Evolutionary conservation across 1,139 yeast genomes (phyloP), one percentile per base, ranked within the genome.

Genomic region (Geotrichum aggregatum): DNA sequence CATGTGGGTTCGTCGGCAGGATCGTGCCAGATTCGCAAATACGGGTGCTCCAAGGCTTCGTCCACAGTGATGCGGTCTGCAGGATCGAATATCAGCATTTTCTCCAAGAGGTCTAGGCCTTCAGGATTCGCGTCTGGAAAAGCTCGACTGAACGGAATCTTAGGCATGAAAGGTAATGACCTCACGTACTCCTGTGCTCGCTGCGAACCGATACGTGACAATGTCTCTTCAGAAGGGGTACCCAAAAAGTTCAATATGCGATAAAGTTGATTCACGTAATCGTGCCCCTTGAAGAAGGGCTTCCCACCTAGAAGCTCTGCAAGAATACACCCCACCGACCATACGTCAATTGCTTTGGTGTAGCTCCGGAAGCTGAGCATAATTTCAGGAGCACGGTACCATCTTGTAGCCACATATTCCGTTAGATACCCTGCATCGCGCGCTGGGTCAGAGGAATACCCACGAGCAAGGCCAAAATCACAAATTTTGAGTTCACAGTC

Each of bases 351-450:
- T 24, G 98, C 96, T 71, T 88, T 89, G 4, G 97, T 86, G 70
- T 92, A 92, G 57, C 89, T 86, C 64, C 92, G 92, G 69, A 87
- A 88, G 62, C 94, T 83, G 54, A 92, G 76, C 92, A 92, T 92
- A 68, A 92, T 88, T 67, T 92, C 98, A 0, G 98, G 98, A 0
- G 98, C 98, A 59, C 98, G 75, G 70, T 92, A 92, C 98, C 98
- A 92, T 66, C 98, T 76, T 0, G 98, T 91, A 30, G 98, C 98
- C 31, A 92, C 98, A 67, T 92, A 92, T 67, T 92, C 98, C 0
- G 98, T 92, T 76, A 91, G 73, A 63, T 85, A 89, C 14, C 96
- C 96, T 33, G 89, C 87, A 63, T 92, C 91, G 60, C 83, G 85
- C 58, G 84, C 94, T 0, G 91, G 87, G 61, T 86, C 86, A 57